Conservation (phyloP, 2,329 filamentous ascomycete genomes). For the Aspergillus phoenicis region DNA sequence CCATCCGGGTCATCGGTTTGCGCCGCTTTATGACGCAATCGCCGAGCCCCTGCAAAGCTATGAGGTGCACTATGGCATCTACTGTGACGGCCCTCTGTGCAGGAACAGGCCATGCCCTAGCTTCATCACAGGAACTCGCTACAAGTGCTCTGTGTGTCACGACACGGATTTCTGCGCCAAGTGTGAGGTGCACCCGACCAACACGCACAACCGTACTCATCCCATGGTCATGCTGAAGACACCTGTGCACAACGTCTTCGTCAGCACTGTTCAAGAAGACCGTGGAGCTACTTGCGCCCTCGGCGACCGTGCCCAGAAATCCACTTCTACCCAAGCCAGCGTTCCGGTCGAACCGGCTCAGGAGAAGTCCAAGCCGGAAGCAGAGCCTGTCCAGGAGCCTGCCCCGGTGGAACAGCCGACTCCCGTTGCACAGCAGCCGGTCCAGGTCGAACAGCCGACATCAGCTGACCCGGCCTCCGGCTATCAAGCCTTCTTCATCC, state of each 20-base stretch:
- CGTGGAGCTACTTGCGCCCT: constrained; percentile 67
- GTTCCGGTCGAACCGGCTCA: constrained; percentile 47
- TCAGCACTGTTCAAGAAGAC: constrained; percentile 81
- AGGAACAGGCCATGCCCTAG: constrained; percentile 49
- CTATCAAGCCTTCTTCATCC: constrained; percentile 70
- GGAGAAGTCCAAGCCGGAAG: constrained; percentile 9
- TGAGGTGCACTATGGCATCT: constrained; percentile 77
- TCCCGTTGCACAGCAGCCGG: constrained; percentile 35
- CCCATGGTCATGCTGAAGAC: constrained; percentile 97
- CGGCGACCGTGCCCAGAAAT: constrained; percentile 62
- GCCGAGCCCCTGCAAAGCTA: constrained; percentile 49
- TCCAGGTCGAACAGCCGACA: constrained; percentile 26
- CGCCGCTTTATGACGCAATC: constrained; percentile 76
- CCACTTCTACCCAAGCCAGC: constrained; percentile 51
- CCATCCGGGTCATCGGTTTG: constrained; percentile 86
- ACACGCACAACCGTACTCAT: constrained; percentile 91
- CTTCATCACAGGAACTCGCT: constrained; percentile 80
- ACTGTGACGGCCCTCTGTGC: constrained; percentile 93
- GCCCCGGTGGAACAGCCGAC: constrained; percentile 47
- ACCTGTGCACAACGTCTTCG: constrained; percentile 81
- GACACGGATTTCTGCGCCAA: constrained; percentile 93
- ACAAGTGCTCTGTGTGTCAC: constrained; percentile 96
- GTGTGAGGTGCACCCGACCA: constrained; percentile 85
- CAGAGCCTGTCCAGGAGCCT: constrained; percentile 13
- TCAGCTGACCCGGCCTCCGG: constrained; percentile 34